Base-by-base conservation (phyloP, 495 filamentous ascomycete species). In the Lichenothelia convexa region DNA sequence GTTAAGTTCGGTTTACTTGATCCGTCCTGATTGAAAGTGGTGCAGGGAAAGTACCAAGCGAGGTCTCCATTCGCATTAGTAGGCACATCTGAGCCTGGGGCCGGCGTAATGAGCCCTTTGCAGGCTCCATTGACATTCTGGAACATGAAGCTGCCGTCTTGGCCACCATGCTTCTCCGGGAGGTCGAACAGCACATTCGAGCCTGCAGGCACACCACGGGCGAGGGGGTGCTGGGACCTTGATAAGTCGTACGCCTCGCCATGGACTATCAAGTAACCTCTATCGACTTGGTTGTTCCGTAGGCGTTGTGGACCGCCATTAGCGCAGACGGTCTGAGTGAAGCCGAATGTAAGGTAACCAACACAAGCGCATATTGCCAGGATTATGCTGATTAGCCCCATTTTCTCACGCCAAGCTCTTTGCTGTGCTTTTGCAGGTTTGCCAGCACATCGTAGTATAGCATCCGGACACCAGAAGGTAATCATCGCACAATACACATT, bases 41-140 rank as follows among this genome's bases (percentile, higher is more conserved):
- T 71, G 64, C 91, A 99, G 0, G 91, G 91, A 53, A 94, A 93
- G 53, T 99, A 99, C 86, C 89, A 99, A 0, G 78, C 91, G 36
- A 99, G 59, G 40, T 92, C 70, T 2, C 75, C 71, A 35, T 67
- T 61, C 2, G 49, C 57, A 46, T 93, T 73, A 0, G 75, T 80
- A 1, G 85, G 85, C 8, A 99, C 73, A 46, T 78, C 75, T 2
- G 87, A 87, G 16, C 59, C 65, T 2, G 65, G 57, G 2, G 73
- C 68, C 0, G 64, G 57, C 2, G 68, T 92, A 48, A 99, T 92
- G 4, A 95, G 55, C 2, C 70, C 82, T 57, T 95, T 99, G 68
- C 91, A 99, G 36, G 79, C 80, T 13, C 89, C 91, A 47, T 99
- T 99, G 52, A 99, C 91, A 47, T 94, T 89, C 54, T 99, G 91